phyloP scores from a whole-genome alignment of 2,329 filamentous ascomycete species.

The Davidsoniella virescens region DNA sequence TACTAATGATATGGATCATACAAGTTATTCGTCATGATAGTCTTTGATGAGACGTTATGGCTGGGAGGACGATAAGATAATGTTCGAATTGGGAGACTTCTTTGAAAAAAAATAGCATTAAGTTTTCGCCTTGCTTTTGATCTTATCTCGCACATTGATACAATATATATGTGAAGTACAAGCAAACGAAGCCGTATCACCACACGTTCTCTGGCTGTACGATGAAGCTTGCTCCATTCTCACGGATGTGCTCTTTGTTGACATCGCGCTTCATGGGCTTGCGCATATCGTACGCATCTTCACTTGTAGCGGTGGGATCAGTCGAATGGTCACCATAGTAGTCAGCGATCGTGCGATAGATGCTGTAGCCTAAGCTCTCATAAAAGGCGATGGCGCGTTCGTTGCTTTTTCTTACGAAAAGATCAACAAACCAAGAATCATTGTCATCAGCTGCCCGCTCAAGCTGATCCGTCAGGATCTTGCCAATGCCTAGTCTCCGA shows the following conservation, averaged over 20 bases:
- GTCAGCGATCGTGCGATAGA: conserved; percentile 73
- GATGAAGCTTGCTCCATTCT: conserved; percentile 61
- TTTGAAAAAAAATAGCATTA: too few relatives aligned
- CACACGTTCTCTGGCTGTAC: conserved; percentile 79
- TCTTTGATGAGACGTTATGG: too few relatives aligned
- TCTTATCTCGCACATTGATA: too few relatives aligned
- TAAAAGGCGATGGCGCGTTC: conserved; percentile 77
- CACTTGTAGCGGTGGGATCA: conserved; percentile 44
- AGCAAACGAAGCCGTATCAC: conserved; percentile 23
- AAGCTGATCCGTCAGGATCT: conserved; percentile 62
- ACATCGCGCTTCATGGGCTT: conserved; percentile 75
- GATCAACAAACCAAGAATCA: conserved; percentile 84
- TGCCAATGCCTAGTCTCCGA: conserved; percentile 73
- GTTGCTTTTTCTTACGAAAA: conserved; percentile 86
- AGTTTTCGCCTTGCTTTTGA: too few relatives aligned
- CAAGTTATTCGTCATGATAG: too few relatives aligned
- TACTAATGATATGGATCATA: too few relatives aligned
- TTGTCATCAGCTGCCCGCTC: conserved; percentile 70
- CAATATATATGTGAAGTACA: too few relatives aligned
- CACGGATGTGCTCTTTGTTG: conserved; percentile 57
- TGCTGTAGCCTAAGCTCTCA: conserved; percentile 76
- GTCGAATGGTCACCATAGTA: conserved; percentile 82
- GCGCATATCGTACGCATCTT: conserved; percentile 95
- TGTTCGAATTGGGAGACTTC: too few relatives aligned
- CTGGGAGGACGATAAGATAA: too few relatives aligned